Evolutionary conservation across 495 filamentous ascomycete genomes (phyloP), one percentile per base, ranked within the genome.

Genomic region (Recurvomyces mirabilis): DNA sequence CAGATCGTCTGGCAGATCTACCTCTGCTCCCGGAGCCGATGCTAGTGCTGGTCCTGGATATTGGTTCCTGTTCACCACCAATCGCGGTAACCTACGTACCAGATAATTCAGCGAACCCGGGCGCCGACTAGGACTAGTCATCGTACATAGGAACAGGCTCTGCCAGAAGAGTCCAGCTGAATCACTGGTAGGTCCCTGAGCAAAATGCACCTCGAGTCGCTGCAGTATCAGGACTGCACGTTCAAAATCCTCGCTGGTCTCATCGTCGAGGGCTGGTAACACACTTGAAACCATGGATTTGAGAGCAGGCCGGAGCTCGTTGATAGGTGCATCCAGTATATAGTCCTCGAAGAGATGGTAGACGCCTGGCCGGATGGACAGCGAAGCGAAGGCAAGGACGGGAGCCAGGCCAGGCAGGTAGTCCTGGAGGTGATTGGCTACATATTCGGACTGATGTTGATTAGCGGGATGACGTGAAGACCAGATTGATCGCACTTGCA

Each of bases 241-340:
- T 43, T 96, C 89, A 60, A 95, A 99, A 52, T 99, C 93, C 58
- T 96, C 91, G 42, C 86, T 88, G 3, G 87, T 87, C 56, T 94
- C 89, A 52, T 99, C 91, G 59, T 99, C 91, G 11, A 96, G 66
- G 0, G 88, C 93, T 0, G 91, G 91, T 10, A 99, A 68, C 20
- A 96, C 65, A 25, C 86, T 77, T 30, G 96, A 64, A 32, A 95
- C 75, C 19, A 95, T 73, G 17, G 86, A 79, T 62, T 94, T 95
- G 60, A 95, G 69, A 17, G 88, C 87, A 0, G 93, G 87, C 3
- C 88, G 76, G 40, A 96, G 66, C 9, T 81, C 71, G 41, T 68
- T 65, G 26, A 74, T 68, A 49, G 89, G 75, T 28, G 94, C 58
- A 23, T 71, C 71, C 26, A 89, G 66, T 37, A 95, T 72, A 58